phyloP scores from a whole-genome alignment of 1,284 basidiomycete species.

The Anthracocystis setariae region DNA sequence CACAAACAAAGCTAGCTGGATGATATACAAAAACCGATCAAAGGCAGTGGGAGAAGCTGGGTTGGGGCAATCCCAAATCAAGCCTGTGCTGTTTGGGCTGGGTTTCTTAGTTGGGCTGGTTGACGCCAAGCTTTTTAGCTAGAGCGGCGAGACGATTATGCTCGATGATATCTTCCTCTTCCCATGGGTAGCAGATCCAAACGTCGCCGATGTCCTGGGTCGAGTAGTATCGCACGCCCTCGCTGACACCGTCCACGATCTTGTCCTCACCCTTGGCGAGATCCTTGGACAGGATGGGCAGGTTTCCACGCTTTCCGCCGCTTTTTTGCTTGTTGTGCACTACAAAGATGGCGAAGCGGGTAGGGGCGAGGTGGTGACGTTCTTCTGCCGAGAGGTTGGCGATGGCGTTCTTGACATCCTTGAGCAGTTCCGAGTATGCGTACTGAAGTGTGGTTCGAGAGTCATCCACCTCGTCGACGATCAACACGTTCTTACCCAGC shows the following conservation, averaged over 20 bases:
- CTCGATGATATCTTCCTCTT: slow-evolving; percentile 65
- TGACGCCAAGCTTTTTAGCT: slow-evolving; percentile 59
- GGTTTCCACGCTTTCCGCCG: slow-evolving; percentile 60
- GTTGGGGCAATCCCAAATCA: too few relatives aligned
- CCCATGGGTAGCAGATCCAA: slow-evolving; percentile 67
- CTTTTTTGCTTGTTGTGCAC: slow-evolving; percentile 66
- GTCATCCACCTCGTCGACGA: slow-evolving; percentile 68
- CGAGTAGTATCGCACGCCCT: slow-evolving; percentile 65
- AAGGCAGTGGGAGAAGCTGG: too few relatives aligned
- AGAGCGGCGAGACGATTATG: slow-evolving; percentile 66
- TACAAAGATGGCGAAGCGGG: slow-evolving; percentile 67
- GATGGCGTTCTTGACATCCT: slow-evolving; percentile 61
- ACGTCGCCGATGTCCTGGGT: slow-evolving; percentile 63
- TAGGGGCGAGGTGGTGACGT: slow-evolving; percentile 56
- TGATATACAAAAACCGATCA: slow-evolving; percentile 26
- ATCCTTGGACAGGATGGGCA: slow-evolving; percentile 59
- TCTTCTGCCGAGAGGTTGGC: slow-evolving; percentile 55
- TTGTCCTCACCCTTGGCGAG: slow-evolving; percentile 47
- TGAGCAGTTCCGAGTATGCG: slow-evolving; percentile 66
- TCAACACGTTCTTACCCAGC: slow-evolving; percentile 66
- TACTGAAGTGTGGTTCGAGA: slow-evolving; percentile 66
- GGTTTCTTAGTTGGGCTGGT: slow-evolving; percentile 39
- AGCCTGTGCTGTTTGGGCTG: too few relatives aligned
- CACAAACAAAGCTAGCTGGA: slow-evolving; percentile 22
- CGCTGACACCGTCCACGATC: slow-evolving; percentile 57